Conservation (phyloP, 164 flowering plant genomes). For the Cinnamomum chago region DNA sequence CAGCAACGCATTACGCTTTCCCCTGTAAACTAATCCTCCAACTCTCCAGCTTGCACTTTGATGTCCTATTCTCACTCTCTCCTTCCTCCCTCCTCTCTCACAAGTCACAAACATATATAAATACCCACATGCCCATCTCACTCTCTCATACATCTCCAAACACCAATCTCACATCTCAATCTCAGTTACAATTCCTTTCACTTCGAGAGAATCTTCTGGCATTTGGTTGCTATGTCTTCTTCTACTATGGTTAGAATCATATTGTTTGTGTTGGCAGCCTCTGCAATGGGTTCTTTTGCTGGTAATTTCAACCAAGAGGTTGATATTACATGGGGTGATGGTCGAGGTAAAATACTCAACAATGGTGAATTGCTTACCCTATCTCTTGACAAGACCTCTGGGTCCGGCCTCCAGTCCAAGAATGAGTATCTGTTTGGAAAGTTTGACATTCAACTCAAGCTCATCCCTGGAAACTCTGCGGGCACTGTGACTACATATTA, state of each 20-base stretch:
- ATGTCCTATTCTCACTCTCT: too few species aligned
- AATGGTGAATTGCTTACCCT: slow-evolving; percentile 24
- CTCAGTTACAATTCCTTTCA: background rate
- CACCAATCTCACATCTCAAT: background rate
- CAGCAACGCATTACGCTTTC: too few species aligned
- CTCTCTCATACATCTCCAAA: too few species aligned
- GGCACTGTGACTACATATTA: slow-evolving; percentile 26
- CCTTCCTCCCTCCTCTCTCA: too few species aligned
- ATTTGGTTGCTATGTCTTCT: background rate
- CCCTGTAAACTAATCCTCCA: too few species aligned
- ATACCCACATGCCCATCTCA: background rate
- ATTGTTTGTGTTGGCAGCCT: background rate
- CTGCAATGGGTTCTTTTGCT: slow-evolving; percentile 4
- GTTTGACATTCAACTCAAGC: slow-evolving; percentile 21
- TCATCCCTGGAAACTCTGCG: slow-evolving; percentile 23
- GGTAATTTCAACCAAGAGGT: slow-evolving; percentile 16
- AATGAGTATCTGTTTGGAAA: slow-evolving; percentile 18
- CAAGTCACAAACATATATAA: too few species aligned
- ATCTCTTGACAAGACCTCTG: slow-evolving; percentile 17
- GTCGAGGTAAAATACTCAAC: slow-evolving; percentile 17
- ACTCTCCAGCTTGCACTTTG: too few species aligned
- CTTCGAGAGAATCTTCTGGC: background rate
- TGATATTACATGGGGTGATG: slow-evolving; percentile 23
- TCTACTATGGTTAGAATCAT: background rate
- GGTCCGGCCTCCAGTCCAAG: slow-evolving; percentile 22